These are phyloP conservation scores for Microbotryum intermedium DNA, from an alignment of 1,284 basidiomycete species.

Conservation along the genomic window DNA sequence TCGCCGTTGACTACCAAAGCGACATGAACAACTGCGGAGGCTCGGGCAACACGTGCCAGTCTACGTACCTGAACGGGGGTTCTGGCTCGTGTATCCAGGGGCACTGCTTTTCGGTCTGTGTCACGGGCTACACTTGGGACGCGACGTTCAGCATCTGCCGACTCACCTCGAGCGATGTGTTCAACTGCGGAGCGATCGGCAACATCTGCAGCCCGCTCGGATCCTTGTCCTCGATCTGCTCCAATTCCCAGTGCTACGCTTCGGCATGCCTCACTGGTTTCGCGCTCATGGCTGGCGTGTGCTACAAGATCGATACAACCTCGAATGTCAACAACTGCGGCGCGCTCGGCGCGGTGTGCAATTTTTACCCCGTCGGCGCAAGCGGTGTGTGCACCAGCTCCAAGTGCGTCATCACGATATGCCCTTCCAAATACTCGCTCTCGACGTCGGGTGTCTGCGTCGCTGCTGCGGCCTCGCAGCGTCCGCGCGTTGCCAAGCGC, in stretches of 20 bases:
- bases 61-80: neutral
- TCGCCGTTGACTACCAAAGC: neutral
- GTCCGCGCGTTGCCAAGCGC: conserved; percentile 35
- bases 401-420: neutral
- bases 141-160: neutral
- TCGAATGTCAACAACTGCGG: conserved; percentile 11
- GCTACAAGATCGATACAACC: neutral
- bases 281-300: neutral
- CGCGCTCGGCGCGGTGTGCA: neutral
- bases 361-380: neutral
- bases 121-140: neutral
- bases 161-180: neutral
- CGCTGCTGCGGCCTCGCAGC: conserved; percentile 38
- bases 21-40: neutral
- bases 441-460: conserved; percentile 33
- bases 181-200: conserved; percentile 4
- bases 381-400: neutral
- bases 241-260: neutral
- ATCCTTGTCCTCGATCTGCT: neutral
- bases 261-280: neutral
- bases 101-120: neutral
- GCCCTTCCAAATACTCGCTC: neutral
- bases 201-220: neutral
- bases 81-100: neutral
- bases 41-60: neutral